Evolutionary conservation across 306 rosid species (phyloP).

Genomic region (Trifolium pratense): DNA sequence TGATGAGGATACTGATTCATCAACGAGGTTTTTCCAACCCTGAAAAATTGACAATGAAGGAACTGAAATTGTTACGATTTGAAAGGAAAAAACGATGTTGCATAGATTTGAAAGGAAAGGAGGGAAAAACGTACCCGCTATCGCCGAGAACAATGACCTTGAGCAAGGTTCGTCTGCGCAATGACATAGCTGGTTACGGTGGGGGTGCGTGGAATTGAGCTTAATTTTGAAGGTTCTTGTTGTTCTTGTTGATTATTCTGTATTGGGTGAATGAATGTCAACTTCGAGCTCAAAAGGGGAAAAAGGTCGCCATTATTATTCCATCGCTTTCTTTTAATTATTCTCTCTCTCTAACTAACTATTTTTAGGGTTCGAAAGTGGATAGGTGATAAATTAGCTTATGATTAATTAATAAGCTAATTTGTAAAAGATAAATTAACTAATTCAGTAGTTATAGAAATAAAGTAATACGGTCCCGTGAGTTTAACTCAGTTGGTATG

Average conservation of each 20-base stretch:
- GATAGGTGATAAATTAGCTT: too few relatives aligned
- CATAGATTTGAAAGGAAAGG: background rate
- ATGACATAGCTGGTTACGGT: constrained; percentile 64
- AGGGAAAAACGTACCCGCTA: constrained; percentile 73
- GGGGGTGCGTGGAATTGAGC: constrained; percentile 18
- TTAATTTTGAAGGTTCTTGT: background rate
- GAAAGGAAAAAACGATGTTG: background rate
- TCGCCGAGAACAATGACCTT: constrained; percentile 99
- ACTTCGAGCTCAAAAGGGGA: constrained; percentile 35
- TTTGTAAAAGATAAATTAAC: too few relatives aligned
- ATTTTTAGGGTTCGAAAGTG: too few relatives aligned
- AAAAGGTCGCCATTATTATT: constrained; percentile 56
- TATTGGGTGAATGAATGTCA: background rate
- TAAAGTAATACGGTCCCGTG: too few relatives aligned
- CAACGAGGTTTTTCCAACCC: constrained; percentile 97
- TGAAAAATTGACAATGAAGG: constrained; percentile 43
- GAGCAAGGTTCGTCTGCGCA: constrained; percentile 91
- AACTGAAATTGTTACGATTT: constrained; percentile 7
- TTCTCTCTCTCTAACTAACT: background rate
- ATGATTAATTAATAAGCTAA: too few relatives aligned
- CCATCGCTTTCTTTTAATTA: constrained; percentile 43
- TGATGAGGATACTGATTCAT: constrained; percentile 91
- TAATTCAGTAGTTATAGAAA: too few relatives aligned
- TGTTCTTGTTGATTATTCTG: background rate
- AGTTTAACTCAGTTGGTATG: too few relatives aligned